Conservation (phyloP, 257 asterid genomes). For the Capsicum rhomboideum region DNA sequence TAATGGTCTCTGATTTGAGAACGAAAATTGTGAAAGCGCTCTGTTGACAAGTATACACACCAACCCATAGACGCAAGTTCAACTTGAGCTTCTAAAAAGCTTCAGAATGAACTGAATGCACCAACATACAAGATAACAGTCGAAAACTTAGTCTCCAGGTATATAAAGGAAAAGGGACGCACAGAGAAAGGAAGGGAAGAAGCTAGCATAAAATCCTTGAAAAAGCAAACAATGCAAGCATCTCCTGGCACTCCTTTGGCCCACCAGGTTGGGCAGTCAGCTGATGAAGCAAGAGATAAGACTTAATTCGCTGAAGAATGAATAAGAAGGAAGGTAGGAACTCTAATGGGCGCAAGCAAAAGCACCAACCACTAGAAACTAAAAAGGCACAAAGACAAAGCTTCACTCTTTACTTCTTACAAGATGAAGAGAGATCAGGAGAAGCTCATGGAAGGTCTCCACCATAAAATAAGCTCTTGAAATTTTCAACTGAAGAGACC, state of each 20-base stretch:
- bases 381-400: not conserved
- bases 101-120: not conserved
- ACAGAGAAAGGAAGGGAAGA: not conserved
- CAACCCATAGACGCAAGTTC: not conserved
- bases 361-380: not conserved
- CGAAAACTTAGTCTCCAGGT: not conserved
- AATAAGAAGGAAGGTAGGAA: not conserved
- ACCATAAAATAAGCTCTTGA: no score
- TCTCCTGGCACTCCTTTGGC: not conserved
- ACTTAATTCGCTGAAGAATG: not conserved
- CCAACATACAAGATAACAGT: not conserved
- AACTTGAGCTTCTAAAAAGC: not conserved
- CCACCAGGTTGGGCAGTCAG: not conserved
- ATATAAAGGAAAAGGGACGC: not conserved
- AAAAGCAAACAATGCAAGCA: not conserved
- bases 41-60: not conserved
- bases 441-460: no score
- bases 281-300: not conserved
- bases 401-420: not conserved
- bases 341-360: not conserved
- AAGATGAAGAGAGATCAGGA: no score
- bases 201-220: not conserved
- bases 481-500: not conserved
- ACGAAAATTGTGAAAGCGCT: not conserved
- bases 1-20: not conserved